phyloP scores from a whole-genome alignment of 192 early-diverging fungal species.

The Backusella sp. region DNA sequence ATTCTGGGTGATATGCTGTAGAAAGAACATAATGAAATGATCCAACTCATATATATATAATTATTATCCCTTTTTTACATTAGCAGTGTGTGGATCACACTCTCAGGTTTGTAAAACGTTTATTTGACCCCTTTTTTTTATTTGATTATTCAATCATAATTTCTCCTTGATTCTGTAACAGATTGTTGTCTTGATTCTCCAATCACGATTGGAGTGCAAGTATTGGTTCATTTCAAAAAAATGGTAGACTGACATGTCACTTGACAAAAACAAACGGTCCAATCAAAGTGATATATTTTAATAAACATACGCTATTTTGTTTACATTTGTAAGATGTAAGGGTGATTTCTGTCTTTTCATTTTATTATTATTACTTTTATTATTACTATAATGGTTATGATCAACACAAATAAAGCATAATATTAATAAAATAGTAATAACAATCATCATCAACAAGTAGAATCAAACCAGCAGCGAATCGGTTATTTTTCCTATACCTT shows the following conservation, averaged over 20 bases:
- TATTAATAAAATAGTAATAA: background rate
- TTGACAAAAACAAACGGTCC: background rate
- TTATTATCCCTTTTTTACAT: no score
- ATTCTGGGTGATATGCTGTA: background rate
- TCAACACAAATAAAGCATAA: background rate
- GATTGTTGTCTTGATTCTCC: background rate
- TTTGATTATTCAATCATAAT: background rate
- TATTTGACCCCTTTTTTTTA: background rate
- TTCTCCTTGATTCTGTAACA: background rate
- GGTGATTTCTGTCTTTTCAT: no score
- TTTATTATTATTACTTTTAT: no score
- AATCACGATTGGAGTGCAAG: background rate
- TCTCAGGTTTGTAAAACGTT: background rate
- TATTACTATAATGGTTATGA: background rate
- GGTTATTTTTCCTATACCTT: background rate
- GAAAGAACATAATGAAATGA: background rate
- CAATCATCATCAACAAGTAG: background rate
- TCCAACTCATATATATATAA: background rate
- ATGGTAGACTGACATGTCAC: background rate
- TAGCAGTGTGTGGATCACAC: no score
- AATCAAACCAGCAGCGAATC: background rate
- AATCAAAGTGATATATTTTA: background rate
- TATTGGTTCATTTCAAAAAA: background rate
- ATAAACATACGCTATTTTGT: background rate
- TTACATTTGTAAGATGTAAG: background rate